phyloP scores from a whole-genome alignment of 306 rosid genomes.

The Crataegus laevigata region DNA sequence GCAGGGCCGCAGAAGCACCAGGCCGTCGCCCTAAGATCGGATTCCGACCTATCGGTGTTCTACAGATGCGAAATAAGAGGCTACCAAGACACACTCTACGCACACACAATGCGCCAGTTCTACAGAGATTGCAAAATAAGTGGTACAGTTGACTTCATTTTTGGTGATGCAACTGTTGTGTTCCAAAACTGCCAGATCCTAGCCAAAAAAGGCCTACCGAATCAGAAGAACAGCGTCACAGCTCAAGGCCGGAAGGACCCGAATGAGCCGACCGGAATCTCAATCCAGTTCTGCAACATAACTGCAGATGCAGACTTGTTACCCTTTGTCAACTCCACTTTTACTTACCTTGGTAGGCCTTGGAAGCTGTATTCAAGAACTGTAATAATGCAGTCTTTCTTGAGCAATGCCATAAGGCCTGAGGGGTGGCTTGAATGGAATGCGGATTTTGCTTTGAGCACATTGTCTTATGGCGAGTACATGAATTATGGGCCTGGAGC shows the following conservation, averaged over 20 bases:
- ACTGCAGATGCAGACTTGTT: slow-evolving; percentile 52
- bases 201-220: slow-evolving; percentile 46
- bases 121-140: slow-evolving; percentile 63
- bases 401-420: slow-evolving; percentile 40
- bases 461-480: slow-evolving; percentile 66
- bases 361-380: slow-evolving; percentile 83
- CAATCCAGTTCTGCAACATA: slow-evolving; percentile 74
- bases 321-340: slow-evolving; percentile 13
- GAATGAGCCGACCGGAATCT: slow-evolving; percentile 66
- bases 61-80: slow-evolving; percentile 54
- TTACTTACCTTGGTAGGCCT: slow-evolving; percentile 71
- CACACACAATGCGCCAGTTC: slow-evolving; percentile 94
- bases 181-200: slow-evolving; percentile 59
- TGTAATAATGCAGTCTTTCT: slow-evolving; percentile 45
- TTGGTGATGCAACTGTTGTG: slow-evolving; percentile 66
- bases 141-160: slow-evolving; percentile 83
- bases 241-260: slow-evolving; percentile 83
- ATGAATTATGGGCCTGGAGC: slow-evolving; percentile 64
- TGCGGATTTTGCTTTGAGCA: slow-evolving; percentile 34
- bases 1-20: slow-evolving; percentile 82
- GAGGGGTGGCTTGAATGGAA: slow-evolving; percentile 92
- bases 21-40: slow-evolving; percentile 87
- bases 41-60: slow-evolving; percentile 73
- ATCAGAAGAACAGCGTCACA: slow-evolving; percentile 80
- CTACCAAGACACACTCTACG: slow-evolving; percentile 72